A percentile compares a stretch with the other conserved stretches of the same genome.
phyloP scores from a whole-genome alignment of 2,329 filamentous ascomycete species.

The Lachnellula subtilissima region DNA sequence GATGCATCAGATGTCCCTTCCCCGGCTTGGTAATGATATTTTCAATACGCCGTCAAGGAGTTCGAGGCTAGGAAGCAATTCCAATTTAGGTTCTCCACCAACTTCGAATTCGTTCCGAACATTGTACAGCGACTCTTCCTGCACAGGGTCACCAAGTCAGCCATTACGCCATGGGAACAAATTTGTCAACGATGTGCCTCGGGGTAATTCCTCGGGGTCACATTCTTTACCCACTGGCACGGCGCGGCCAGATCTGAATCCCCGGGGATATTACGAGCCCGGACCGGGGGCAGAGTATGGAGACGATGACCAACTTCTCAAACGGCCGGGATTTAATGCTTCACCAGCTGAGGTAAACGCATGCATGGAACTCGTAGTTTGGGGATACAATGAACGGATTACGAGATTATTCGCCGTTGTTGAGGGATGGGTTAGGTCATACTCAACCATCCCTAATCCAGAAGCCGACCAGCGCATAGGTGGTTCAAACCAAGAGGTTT shows the following conservation, averaged over 20 bases:
- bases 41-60: slow-evolving; percentile 16
- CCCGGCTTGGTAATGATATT: slow-evolving; percentile 11
- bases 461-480: slow-evolving; percentile 20
- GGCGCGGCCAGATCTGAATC: background rate
- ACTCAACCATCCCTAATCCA: slow-evolving; percentile 19
- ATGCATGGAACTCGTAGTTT: slow-evolving; percentile 1
- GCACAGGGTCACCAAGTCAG: too few relatives aligned
- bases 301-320: background rate
- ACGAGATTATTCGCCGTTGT: slow-evolving; percentile 16
- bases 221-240: too few relatives aligned
- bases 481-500: slow-evolving; percentile 27
- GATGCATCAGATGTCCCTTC: slow-evolving; percentile 3
- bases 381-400: slow-evolving; percentile 13
- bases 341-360: background rate
- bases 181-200: too few relatives aligned
- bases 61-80: background rate
- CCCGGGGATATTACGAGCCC: background rate
- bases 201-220: too few relatives aligned
- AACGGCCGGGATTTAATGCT: background rate
- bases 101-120: background rate
- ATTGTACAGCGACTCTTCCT: too few relatives aligned
- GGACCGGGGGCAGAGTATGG: background rate
- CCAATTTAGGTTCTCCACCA: background rate
- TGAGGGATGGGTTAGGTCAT: slow-evolving; percentile 29
- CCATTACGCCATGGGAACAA: too few relatives aligned